Evolutionary conservation across 2,329 filamentous ascomycete genomes (phyloP), one percentile per base, ranked within the genome.

Genomic region (Passalora sequoiae): DNA sequence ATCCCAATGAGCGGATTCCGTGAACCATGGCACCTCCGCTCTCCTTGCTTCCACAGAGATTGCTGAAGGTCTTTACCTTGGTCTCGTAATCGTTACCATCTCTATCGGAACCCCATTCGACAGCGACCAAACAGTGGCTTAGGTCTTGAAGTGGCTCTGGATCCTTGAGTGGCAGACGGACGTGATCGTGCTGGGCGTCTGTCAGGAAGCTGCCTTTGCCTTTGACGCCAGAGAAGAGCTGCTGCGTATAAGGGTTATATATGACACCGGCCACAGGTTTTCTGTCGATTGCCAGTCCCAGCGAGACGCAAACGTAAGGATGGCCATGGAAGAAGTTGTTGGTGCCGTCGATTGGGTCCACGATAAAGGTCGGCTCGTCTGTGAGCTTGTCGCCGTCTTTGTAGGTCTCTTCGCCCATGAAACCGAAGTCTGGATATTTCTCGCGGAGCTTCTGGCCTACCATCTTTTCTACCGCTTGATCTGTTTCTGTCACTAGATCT

Each of bases 321-420:
- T 86, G 83, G 15, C 76, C 77, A 66, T 89, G 86, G 35, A 89
- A 77, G 60, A 91, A 89, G 72, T 89, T 89, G 38, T 83, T 87
- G 5, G 78, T 89, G 59, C 84, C 86, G 67, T 91, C 86, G 56
- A 91, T 89, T 32, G 86, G 86, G 62, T 91, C 86, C 53, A 86
- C 81, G 59, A 89, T 77, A 67, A 89, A 89, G 31, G 86, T 91
- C 1, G 86, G 85, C 12, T 74, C 74, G 21, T 73, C 64, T 0
- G 79, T 83, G 35, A 91, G 70, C n/a, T 59, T 65, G 53, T 68
- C 68, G 56, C 84, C 84, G 1, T 83, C 76, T 50, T 80, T 72
- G 69, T 87, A 81, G 2, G 84, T 88, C 67, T 91, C 85, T 61
- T 87, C 84, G 60, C 84, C 84, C 63, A 88, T 79, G 64, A 87